These are phyloP conservation scores for Apophysomyces trapeziformis DNA, from an alignment of 371 early-diverging fungal species.

Conservation along the genomic window DNA sequence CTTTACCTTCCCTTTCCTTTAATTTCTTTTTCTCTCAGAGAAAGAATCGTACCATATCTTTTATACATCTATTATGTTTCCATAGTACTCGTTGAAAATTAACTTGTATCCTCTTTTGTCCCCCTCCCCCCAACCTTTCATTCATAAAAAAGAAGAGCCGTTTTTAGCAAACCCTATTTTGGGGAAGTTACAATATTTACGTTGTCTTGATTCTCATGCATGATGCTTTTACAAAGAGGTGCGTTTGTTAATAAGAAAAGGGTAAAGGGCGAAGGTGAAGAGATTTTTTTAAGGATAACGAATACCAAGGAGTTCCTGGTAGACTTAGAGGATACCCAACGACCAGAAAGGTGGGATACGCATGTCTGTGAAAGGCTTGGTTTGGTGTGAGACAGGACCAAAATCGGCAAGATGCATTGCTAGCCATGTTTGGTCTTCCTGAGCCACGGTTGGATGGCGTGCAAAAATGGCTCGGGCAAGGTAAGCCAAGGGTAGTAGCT, in stretches of 20 bases:
- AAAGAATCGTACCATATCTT: neutral
- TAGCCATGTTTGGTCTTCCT: slow-evolving; percentile 28
- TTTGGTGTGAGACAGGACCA: slow-evolving; percentile 13
- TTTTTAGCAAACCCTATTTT: neutral
- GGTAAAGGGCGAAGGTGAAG: neutral
- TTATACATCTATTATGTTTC: slow-evolving; percentile 1
- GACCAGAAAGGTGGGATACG: slow-evolving; percentile 1
- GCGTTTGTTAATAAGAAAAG: neutral
- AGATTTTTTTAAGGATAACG: too few species aligned
- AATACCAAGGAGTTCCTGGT: too few species aligned
- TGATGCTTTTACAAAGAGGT: neutral
- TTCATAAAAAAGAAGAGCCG: too few species aligned
- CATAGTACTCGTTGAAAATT: neutral
- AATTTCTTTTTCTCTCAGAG: neutral
- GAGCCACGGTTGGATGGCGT: slow-evolving; percentile 23
- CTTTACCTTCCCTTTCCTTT: too few species aligned
- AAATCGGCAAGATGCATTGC: slow-evolving; percentile 24
- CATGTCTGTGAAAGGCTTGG: neutral
- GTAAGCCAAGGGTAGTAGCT: slow-evolving; percentile 34
- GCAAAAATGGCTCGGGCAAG: slow-evolving; percentile 38
- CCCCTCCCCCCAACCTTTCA: too few species aligned
- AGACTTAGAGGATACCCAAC: neutral
- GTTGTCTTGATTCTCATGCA: neutral
- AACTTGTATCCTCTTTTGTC: too few species aligned
- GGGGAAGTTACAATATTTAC: neutral